Percentiles rank a stretch among this genome's conserved stretches.
Conservation (phyloP, 1,284 basidiomycete genomes). For the Meripilus lineatus region DNA sequence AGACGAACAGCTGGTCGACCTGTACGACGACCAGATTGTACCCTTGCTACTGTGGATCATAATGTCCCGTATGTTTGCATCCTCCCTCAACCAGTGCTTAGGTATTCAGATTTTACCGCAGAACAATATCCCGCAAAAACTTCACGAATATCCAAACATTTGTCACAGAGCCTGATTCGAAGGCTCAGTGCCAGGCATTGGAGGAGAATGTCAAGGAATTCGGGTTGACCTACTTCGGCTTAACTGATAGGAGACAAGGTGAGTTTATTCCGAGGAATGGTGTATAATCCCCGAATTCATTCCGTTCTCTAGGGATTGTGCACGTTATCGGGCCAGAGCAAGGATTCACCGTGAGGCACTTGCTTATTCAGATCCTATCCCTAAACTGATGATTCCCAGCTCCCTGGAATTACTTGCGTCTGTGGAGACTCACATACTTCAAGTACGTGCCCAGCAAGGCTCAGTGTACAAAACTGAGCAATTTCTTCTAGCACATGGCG, state of each 20-base stretch:
- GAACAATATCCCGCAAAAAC: slow-evolving; percentile 83
- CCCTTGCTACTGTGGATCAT: slow-evolving; percentile 93
- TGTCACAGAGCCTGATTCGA: slow-evolving; percentile 85
- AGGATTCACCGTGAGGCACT: slow-evolving; percentile 78
- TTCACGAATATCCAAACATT: slow-evolving; percentile 77
- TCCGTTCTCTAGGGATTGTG: slow-evolving; percentile 74
- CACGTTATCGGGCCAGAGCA: slow-evolving; percentile 97
- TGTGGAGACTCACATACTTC: slow-evolving; percentile 96
- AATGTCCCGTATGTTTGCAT: slow-evolving; percentile 82
- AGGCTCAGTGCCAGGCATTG: slow-evolving; percentile 86
- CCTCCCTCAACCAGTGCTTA: slow-evolving; percentile 2
- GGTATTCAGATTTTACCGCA: slow-evolving; percentile 30
- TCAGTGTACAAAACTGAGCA: neutral
- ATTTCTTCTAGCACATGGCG: slow-evolving; percentile 72
- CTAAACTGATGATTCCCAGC: slow-evolving; percentile 35
- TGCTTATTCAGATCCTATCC: neutral
- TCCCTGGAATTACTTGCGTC: slow-evolving; percentile 93
- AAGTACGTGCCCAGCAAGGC: slow-evolving; percentile 42
- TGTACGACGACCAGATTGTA: slow-evolving; percentile 90
- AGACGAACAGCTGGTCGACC: slow-evolving; percentile 78
- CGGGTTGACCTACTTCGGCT: slow-evolving; percentile 92
- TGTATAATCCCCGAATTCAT: too few species aligned
- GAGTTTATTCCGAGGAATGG: too few species aligned
- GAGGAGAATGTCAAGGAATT: slow-evolving; percentile 97
- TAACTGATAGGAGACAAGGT: slow-evolving; percentile 90